phyloP scores from a whole-genome alignment of 1,284 basidiomycete genomes.

The Baeospora myosura region DNA sequence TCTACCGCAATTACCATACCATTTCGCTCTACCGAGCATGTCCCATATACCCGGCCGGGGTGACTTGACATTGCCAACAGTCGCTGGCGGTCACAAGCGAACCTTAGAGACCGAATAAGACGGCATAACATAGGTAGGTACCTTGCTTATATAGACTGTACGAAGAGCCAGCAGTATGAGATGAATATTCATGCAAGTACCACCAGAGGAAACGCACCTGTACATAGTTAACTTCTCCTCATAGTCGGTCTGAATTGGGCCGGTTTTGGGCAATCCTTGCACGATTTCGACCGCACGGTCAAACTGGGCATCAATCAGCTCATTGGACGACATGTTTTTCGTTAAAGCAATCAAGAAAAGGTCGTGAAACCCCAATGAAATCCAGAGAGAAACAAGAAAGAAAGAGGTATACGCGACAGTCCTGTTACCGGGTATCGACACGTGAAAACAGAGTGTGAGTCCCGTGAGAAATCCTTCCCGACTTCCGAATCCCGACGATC shows the following conservation, averaged over 20 bases:
- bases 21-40: slow-evolving; percentile 91
- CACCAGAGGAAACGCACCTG: slow-evolving; percentile 40
- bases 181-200: slow-evolving; percentile 1
- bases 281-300: slow-evolving; percentile 93
- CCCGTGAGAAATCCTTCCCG: too few relatives aligned
- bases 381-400: slow-evolving; percentile 1
- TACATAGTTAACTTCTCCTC: slow-evolving; percentile 96
- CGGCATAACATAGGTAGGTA: slow-evolving; percentile 23
- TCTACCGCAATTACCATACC: slow-evolving; percentile 49
- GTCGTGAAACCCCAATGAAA: background rate
- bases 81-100: slow-evolving; percentile 63
- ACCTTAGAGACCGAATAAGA: slow-evolving; percentile 11
- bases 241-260: slow-evolving; percentile 93
- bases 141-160: slow-evolving; percentile 87
- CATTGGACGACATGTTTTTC: slow-evolving; percentile 44
- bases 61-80: slow-evolving; percentile 77
- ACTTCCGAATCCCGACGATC: too few relatives aligned
- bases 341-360: background rate
- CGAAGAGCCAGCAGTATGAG: slow-evolving; percentile 4
- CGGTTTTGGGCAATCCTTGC: slow-evolving; percentile 85
- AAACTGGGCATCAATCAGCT: slow-evolving; percentile 77
- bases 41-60: slow-evolving; percentile 86
- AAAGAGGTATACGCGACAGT: background rate
- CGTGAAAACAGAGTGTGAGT: background rate
- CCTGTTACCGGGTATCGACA: background rate